Evolutionary conservation across 179 eudicot genomes (phyloP).

Genomic region (Actinidia chinensis): DNA sequence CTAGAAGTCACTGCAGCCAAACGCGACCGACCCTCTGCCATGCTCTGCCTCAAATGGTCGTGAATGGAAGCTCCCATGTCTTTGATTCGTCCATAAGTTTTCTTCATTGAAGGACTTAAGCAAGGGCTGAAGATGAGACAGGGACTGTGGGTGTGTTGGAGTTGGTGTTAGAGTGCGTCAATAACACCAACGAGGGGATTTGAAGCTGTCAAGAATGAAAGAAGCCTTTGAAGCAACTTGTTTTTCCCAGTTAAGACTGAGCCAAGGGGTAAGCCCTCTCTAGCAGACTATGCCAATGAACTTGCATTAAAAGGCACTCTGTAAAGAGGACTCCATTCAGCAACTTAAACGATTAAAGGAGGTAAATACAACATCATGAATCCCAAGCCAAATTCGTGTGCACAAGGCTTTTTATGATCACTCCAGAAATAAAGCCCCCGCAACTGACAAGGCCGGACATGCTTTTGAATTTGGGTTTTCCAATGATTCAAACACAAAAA

Average conservation of each 20-base stretch:
- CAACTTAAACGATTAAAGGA: slow-evolving; percentile 86
- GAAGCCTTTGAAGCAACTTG: slow-evolving; percentile 82
- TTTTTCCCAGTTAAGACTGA: slow-evolving; percentile 84
- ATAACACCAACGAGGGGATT: slow-evolving; percentile 92
- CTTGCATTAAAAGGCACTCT: slow-evolving; percentile 81
- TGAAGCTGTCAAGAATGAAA: slow-evolving; percentile 79
- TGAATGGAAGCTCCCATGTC: slow-evolving; percentile 81
- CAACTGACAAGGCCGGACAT: slow-evolving; percentile 73
- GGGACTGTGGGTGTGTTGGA: slow-evolving; percentile 91
- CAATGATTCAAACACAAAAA: slow-evolving; percentile 98
- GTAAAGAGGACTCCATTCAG: slow-evolving; percentile 79
- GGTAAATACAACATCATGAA: slow-evolving; percentile 87
- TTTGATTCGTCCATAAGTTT: slow-evolving; percentile 79
- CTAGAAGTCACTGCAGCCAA: slow-evolving; percentile 74
- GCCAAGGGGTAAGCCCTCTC: slow-evolving; percentile 99
- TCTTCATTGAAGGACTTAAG: slow-evolving; percentile 88
- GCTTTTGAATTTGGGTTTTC: slow-evolving; percentile 82
- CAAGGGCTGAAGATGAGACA: slow-evolving; percentile 84
- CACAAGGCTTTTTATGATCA: slow-evolving; percentile 70
- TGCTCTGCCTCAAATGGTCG: slow-evolving; percentile 88
- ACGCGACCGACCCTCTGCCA: slow-evolving; percentile 86
- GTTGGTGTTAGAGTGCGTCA: slow-evolving; percentile 98
- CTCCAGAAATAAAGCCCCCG: slow-evolving; percentile 77
- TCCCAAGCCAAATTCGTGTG: slow-evolving; percentile 94
- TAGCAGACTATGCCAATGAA: slow-evolving; percentile 86